These are phyloP conservation scores for Asterella californica DNA, from an alignment of 225 moss, liverwort and hornwort species.

Conservation along the genomic window DNA sequence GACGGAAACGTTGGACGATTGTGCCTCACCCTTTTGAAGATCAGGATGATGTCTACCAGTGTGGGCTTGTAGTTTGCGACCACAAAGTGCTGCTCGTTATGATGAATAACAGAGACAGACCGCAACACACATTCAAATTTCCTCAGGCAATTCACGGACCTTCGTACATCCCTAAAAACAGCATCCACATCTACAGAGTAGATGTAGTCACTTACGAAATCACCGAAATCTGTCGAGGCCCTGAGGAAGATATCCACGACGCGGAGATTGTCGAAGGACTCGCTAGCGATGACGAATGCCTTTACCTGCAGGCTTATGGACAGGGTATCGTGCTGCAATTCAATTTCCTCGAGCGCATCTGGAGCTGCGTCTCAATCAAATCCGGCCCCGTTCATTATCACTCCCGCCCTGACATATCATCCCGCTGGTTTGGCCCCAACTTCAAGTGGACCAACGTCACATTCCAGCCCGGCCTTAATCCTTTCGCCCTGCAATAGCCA, in stretches of 20 bases:
- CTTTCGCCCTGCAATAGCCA: slow-evolving; percentile 32
- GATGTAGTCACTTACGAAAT: slow-evolving; percentile 23
- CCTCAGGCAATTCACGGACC: slow-evolving; percentile 31
- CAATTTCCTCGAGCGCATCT: slow-evolving; percentile 21
- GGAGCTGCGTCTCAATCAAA: slow-evolving; percentile 29
- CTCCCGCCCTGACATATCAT: slow-evolving; percentile 38
- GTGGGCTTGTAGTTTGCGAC: slow-evolving; percentile 38
- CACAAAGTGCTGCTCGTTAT: slow-evolving; percentile 36
- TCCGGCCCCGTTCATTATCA: slow-evolving; percentile 30
- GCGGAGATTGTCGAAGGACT: slow-evolving; percentile 45
- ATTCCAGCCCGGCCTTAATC: slow-evolving; percentile 40
- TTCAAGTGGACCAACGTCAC: slow-evolving; percentile 47
- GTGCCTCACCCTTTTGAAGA: slow-evolving; percentile 38
- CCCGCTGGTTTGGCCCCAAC: slow-evolving; percentile 45
- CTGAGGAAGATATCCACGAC: slow-evolving; percentile 34
- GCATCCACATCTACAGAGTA: slow-evolving; percentile 38
- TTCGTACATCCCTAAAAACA: slow-evolving; percentile 30
- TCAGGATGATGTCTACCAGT: slow-evolving; percentile 40
- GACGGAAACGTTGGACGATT: slow-evolving; percentile 20
- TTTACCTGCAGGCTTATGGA: slow-evolving; percentile 40
- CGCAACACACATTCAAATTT: slow-evolving; percentile 23
- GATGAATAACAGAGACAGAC: slow-evolving; percentile 39
- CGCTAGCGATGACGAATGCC: slow-evolving; percentile 38
- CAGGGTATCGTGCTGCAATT: slow-evolving; percentile 37
- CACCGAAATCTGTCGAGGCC: slow-evolving; percentile 26